phyloP scores from a whole-genome alignment of 352 stramenopile genomes.

The Globisporangium polare region DNA sequence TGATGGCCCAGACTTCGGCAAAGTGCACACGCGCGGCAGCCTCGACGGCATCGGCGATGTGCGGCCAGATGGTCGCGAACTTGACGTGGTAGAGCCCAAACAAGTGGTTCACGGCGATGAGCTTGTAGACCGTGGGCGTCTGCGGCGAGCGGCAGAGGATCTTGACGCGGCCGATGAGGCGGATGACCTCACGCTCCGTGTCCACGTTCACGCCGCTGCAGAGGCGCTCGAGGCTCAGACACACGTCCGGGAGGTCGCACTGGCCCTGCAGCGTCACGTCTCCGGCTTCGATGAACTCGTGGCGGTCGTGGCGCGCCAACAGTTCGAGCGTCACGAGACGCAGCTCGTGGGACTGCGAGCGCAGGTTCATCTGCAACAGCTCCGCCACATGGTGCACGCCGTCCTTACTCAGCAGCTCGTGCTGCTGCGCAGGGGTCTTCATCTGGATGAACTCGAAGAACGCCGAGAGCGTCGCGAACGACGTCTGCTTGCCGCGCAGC shows the following conservation, averaged over 20 bases:
- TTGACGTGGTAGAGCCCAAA: constrained; percentile 87
- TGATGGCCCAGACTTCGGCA: constrained; percentile 55
- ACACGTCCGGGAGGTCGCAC: constrained; percentile 68
- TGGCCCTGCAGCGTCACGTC: constrained; percentile 40
- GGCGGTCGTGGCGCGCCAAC: constrained; percentile 43
- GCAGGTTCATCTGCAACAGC: constrained; percentile 53
- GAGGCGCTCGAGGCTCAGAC: constrained; percentile 57
- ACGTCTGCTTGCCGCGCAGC: constrained; percentile 39
- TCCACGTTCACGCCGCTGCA: constrained; percentile 56
- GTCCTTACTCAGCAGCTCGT: constrained; percentile 35
- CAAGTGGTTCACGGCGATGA: constrained; percentile 66
- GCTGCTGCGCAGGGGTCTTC: constrained; percentile 41
- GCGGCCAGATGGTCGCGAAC: constrained; percentile 83
- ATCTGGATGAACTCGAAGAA: constrained; percentile 62
- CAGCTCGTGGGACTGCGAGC: constrained; percentile 60
- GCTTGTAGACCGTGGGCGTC: constrained; percentile 77
- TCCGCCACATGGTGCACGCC: constrained; percentile 30
- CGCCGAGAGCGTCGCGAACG: constrained; percentile 56
- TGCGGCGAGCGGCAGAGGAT: constrained; percentile 66
- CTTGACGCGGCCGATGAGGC: constrained; percentile 74
- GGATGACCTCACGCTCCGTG: constrained; percentile 81
- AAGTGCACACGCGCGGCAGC: constrained; percentile 51
- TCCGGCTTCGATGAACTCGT: constrained; percentile 45
- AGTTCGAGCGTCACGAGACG: constrained; percentile 71
- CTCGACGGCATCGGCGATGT: constrained; percentile 71